Percentiles rank a stretch among this genome's conserved stretches.
Conservation (phyloP, 805 yeast genomes). For the Candida qinlingensis region DNA sequence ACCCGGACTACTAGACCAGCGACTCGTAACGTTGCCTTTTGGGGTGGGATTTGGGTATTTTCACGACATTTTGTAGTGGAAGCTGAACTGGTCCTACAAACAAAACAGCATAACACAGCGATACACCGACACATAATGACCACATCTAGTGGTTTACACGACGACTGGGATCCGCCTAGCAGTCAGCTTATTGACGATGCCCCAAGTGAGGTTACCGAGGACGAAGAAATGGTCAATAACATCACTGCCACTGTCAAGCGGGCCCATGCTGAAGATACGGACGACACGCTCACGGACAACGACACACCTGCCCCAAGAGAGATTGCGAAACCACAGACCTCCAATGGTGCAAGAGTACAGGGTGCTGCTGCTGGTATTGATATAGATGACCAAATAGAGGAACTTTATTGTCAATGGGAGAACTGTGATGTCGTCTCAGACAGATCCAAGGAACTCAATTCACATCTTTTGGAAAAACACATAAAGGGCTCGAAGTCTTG, state of each 20-base stretch:
- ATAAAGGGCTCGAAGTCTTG: conserved; percentile 28
- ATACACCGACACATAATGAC: no score
- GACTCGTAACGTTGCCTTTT: not conserved
- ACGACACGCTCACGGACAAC: conserved; percentile 4
- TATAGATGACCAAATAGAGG: not conserved
- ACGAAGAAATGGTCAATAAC: not conserved
- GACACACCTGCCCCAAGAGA: conserved; percentile 2
- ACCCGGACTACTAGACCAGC: not conserved
- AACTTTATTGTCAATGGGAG: conserved; percentile 13
- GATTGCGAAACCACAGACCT: no score
- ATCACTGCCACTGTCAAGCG: not conserved
- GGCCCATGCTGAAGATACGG: conserved; percentile 1
- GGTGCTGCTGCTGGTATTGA: conserved; percentile 5
- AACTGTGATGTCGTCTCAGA: not conserved
- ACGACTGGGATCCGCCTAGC: not conserved
- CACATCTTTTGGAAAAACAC: conserved; percentile 11
- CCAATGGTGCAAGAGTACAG: not conserved
- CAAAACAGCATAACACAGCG: no score
- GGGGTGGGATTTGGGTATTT: not conserved
- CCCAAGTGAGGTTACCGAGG: conserved; percentile 6
- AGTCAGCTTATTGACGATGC: not conserved
- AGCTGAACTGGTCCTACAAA: no score
- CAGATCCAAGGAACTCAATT: conserved; percentile 2
- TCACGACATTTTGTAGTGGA: not conserved
- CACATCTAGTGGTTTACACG: no score